A percentile compares a stretch with the other conserved stretches of the same genome.
phyloP scores from a whole-genome alignment of 2,329 filamentous ascomycete genomes.

The Scytalidium sp. region DNA sequence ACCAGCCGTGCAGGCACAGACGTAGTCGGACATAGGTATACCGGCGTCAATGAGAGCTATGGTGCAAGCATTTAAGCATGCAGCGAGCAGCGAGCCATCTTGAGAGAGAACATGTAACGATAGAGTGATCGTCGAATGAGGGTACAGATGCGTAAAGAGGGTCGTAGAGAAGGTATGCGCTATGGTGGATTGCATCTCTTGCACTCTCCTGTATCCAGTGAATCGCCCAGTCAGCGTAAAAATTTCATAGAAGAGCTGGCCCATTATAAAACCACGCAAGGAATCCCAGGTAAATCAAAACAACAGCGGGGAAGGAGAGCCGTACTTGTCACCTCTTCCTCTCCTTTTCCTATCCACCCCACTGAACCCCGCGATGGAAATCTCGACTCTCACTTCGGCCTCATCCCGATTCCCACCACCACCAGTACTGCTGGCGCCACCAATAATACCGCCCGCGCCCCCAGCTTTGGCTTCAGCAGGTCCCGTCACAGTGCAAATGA shows the following conservation, averaged over 20 bases:
- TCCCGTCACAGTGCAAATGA: conserved; percentile 88
- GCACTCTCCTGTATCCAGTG: conserved; percentile 58
- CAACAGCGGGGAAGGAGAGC: conserved; percentile 12
- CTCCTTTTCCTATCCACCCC: conserved; percentile 80
- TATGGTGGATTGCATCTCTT: conserved; percentile 79
- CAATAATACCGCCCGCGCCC: conserved; percentile 33
- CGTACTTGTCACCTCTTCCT: conserved; percentile 74
- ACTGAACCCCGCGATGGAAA: conserved; percentile 84
- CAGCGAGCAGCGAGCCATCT: conserved; percentile 86
- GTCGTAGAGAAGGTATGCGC: conserved; percentile 72
- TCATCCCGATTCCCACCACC: conserved; percentile 39
- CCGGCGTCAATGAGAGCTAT: conserved; percentile 92
- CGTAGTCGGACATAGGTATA: conserved; percentile 90
- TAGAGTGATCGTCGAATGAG: conserved; percentile 79
- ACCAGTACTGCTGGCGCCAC: too few species aligned
- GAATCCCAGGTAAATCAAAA: too few species aligned
- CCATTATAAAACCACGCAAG: too few species aligned
- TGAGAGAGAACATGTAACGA: conserved; percentile 84
- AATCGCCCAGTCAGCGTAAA: background rate
- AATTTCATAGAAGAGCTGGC: too few species aligned
- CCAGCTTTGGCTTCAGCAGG: conserved; percentile 67
- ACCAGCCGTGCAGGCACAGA: conserved; percentile 84
- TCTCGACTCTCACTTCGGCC: conserved; percentile 74
- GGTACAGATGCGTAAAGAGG: conserved; percentile 84
- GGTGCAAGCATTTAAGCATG: conserved; percentile 86